A percentile compares a stretch with the other conserved stretches of the same genome.
phyloP scores from a whole-genome alignment of 805 yeast species.

The Myxozyma vanderwaltii region DNA sequence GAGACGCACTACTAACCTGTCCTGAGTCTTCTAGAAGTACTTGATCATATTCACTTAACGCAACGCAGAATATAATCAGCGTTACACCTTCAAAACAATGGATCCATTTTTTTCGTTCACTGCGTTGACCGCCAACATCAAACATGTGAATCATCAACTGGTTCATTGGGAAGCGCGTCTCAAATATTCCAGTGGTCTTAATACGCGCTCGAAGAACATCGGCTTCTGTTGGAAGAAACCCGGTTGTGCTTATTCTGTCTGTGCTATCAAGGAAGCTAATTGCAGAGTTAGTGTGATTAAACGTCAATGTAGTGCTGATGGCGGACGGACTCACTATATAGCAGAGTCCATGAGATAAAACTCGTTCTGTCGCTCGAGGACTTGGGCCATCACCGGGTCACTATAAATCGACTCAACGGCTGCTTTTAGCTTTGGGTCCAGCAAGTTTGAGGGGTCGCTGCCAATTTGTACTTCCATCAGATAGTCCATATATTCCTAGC shows the following conservation, averaged over 20 bases:
- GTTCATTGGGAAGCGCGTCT: constrained; percentile 75
- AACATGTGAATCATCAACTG: constrained; percentile 63
- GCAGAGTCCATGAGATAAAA: constrained; percentile 89
- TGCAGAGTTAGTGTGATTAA: neutral
- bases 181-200: constrained; percentile 90
- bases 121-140: constrained; percentile 95
- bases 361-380: constrained; percentile 61
- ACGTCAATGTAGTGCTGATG: neutral
- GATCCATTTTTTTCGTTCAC: constrained; percentile 96
- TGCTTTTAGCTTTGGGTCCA: constrained; percentile 54
- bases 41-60: constrained; percentile 89
- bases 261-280: constrained; percentile 63
- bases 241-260: constrained; percentile 58
- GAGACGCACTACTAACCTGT: constrained; percentile 41
- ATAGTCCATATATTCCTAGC: constrained; percentile 10
- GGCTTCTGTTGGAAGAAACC: constrained; percentile 70
- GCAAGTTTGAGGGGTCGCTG: constrained; percentile 54
- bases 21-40: constrained; percentile 71
- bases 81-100: constrained; percentile 95
- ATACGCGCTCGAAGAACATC: constrained; percentile 87
- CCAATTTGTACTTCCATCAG: constrained; percentile 29
- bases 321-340: constrained; percentile 47
- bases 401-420: constrained; percentile 57
- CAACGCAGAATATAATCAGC: constrained; percentile 84
- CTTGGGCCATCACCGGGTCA: constrained; percentile 58